Conservation (phyloP, 805 yeast species). For the Candida namnaoensis region DNA sequence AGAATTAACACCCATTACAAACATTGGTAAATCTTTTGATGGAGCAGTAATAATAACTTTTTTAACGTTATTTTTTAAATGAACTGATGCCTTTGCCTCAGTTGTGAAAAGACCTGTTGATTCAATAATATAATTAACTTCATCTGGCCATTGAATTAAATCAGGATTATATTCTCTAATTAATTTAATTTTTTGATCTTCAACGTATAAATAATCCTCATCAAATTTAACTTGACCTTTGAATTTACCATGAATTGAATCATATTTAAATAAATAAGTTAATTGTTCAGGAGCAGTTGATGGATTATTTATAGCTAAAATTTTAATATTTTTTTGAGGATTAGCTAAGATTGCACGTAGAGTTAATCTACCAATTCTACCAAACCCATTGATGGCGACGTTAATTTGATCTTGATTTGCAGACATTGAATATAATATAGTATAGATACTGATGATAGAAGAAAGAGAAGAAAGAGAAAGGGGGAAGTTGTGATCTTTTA, state of each 20-base stretch:
- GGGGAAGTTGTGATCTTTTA: too few species aligned
- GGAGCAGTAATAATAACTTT: slow-evolving; percentile 69
- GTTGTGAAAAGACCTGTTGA: slow-evolving; percentile 69
- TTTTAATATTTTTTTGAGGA: slow-evolving; percentile 32
- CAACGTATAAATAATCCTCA: slow-evolving; percentile 42
- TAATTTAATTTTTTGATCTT: slow-evolving; percentile 40
- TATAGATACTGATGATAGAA: too few species aligned
- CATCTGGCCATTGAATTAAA: slow-evolving; percentile 57
- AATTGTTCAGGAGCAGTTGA: slow-evolving; percentile 62
- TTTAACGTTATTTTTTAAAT: slow-evolving; percentile 66
- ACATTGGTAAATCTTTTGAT: slow-evolving; percentile 66
- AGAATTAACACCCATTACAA: slow-evolving; percentile 63
- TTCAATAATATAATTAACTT: slow-evolving; percentile 58
- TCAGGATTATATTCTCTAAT: slow-evolving; percentile 64
- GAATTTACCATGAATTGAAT: slow-evolving; percentile 62
- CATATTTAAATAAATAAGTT: slow-evolving; percentile 69
- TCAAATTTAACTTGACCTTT: slow-evolving; percentile 47
- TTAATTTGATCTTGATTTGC: slow-evolving; percentile 23
- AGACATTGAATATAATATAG: too few species aligned
- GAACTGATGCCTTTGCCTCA: slow-evolving; percentile 56
- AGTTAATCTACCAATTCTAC: slow-evolving; percentile 65
- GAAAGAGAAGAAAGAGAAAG: too few species aligned
- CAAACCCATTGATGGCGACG: slow-evolving; percentile 68
- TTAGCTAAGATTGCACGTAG: slow-evolving; percentile 51
- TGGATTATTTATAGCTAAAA: slow-evolving; percentile 65